These are phyloP conservation scores for thale cress (Arabidopsis thaliana) DNA, from an alignment of 345 rosid species.

Conservation along the genomic window DNA sequence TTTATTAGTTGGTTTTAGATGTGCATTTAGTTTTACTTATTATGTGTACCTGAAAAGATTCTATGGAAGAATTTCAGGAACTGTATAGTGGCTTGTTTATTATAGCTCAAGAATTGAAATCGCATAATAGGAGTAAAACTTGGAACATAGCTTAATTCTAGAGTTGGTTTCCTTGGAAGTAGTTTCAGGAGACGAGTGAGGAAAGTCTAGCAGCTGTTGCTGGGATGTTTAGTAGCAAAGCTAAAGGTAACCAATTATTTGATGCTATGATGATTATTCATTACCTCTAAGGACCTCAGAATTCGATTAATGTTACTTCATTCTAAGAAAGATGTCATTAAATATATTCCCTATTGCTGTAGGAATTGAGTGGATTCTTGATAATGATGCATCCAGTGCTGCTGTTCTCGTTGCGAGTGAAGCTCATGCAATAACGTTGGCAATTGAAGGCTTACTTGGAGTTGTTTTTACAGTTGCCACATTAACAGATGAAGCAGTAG, in stretches of 20 bases:
- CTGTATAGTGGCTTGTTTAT: conserved; percentile 5
- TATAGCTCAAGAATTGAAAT: conserved; percentile 17
- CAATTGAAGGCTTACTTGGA: conserved; percentile 93
- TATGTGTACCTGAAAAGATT: conserved; percentile 11
- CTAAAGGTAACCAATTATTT: conserved; percentile 72
- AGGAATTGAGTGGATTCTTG: conserved; percentile 99
- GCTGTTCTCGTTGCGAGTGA: conserved; percentile 99
- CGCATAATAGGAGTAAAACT: not conserved
- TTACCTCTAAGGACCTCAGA: not conserved
- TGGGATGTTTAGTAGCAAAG: conserved; percentile 99
- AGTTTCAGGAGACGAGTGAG: conserved; percentile 96
- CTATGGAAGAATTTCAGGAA: conserved; percentile 13
- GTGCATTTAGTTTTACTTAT: conserved; percentile 5
- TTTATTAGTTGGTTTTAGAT: conserved; percentile 4
- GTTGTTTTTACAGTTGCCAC: conserved; percentile 95
- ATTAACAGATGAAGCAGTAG: conserved; percentile 94
- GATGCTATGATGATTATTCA: conserved; percentile 17
- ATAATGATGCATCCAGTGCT: conserved; percentile 95
- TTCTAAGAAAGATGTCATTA: conserved; percentile 3
- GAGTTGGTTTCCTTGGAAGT: conserved; percentile 41
- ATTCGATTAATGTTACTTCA: not conserved
- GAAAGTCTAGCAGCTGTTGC: conserved; percentile 97
- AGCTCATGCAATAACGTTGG: conserved; percentile 95
- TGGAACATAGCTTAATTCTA: conserved; percentile 38
- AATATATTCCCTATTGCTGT: conserved; percentile 33